Evolutionary conservation across 148 eudicot species (phyloP), one percentile per base, ranked within the genome.

Genomic region (Arctostaphylos glauca): DNA sequence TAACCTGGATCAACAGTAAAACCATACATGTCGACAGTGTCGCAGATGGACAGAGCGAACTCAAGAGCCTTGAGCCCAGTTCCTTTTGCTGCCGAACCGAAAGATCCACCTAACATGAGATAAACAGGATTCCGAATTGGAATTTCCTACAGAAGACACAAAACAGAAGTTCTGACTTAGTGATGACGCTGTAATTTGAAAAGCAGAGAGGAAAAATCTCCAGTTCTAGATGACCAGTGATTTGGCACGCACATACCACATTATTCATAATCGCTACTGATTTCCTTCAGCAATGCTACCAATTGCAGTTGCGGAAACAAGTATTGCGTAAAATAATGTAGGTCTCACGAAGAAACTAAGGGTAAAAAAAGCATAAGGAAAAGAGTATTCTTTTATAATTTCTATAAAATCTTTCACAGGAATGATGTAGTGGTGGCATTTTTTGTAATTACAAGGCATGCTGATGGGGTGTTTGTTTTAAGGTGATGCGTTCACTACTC

Each of bases 1-100:
- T 96, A 96, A 76, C 99, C 99, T 14, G 99, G 99, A 89, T 96
- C 99, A 82, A 96, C 99, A 55, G 99, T 96, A 86, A 96, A 96
- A 81, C 99, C 99, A 86, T 96, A 96, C 88, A 96, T 94, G 81
- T 96, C 99, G 48, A 94, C 98, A 9, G 95, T 87, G 81, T 96
- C 97, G 81, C 99, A 96, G 70, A 94, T 89, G 84, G 99, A 96
- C 82, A 96, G 97, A 60, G 97, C 97, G 84, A 96, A 96, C 80
- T 96, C 99, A 77, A 96, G 97, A 82, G 99, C 99, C 89, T 96
- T 96, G 78, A 96, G 94, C 78, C 99, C 99, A 31, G 99, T 96
- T 87, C 99, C 99, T 92, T 96, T 96, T 72, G 99, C 99, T 70
- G 99, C 94, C 74, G 99, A 94, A 76, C 99, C 99, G 88, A 96